phyloP scores from a whole-genome alignment of 2,329 filamentous ascomycete genomes.

The Sarocladiaceae sp. region DNA sequence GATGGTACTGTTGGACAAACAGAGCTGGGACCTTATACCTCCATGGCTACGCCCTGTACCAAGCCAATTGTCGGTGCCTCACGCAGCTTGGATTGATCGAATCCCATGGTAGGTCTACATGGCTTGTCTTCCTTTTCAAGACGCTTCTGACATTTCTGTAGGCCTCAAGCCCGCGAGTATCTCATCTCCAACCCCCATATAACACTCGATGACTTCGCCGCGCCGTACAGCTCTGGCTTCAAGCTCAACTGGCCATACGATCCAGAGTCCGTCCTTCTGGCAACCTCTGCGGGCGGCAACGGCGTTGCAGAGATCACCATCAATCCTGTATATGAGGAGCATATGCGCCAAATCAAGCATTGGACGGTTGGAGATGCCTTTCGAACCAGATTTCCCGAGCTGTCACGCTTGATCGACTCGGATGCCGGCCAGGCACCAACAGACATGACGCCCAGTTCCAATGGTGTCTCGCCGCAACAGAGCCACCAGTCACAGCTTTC shows the following conservation, averaged over 20 bases:
- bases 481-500: conserved; percentile 9
- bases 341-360: conserved; percentile 22
- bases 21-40: conserved; percentile 24
- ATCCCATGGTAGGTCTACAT: conserved; percentile 20
- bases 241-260: conserved; percentile 24
- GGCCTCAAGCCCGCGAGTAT: conserved; percentile 23
- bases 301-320: conserved; percentile 16
- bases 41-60: conserved; percentile 22
- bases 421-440: conserved; percentile 13
- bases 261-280: conserved; percentile 19
- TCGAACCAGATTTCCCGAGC: conserved; percentile 18
- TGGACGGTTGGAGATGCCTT: conserved; percentile 23
- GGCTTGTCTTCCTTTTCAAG: background rate
- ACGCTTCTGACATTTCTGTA: conserved; percentile 10
- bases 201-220: conserved; percentile 24
- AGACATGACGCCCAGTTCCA: background rate
- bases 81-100: conserved; percentile 25
- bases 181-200: conserved; percentile 23
- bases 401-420: conserved; percentile 18
- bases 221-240: conserved; percentile 24
- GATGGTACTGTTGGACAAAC: conserved; percentile 22
- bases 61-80: conserved; percentile 19
- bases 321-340: conserved; percentile 25
- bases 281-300: conserved; percentile 11
- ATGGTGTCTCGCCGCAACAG: conserved; percentile 7